These are phyloP conservation scores for Pythium aristosporum DNA, from an alignment of 352 stramenopile species.

Conservation along the genomic window DNA sequence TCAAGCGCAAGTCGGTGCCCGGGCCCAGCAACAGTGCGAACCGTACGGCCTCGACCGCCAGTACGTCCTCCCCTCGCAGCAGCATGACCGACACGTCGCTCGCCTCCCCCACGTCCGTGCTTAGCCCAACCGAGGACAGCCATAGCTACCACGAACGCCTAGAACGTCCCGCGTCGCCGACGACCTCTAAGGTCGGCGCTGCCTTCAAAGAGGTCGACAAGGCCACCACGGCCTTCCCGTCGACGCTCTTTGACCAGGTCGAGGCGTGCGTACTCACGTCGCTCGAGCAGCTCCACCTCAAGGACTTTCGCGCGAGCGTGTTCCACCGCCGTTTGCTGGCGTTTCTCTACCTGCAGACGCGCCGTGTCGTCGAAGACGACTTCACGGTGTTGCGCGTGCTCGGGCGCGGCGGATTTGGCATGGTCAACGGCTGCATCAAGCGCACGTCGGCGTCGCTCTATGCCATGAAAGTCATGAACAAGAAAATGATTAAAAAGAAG, in stretches of 20 bases:
- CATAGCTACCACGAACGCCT: slow-evolving; percentile 7
- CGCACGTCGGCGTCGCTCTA: slow-evolving; percentile 83
- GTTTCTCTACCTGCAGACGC: slow-evolving; percentile 92
- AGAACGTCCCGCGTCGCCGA: not conserved
- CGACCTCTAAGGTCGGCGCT: not conserved
- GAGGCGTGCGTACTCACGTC: slow-evolving; percentile 71
- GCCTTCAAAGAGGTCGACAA: not conserved
- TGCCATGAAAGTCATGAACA: slow-evolving; percentile 89
- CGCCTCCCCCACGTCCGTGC: slow-evolving; percentile 1
- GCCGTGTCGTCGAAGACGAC: slow-evolving; percentile 91
- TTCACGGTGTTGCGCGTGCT: slow-evolving; percentile 96
- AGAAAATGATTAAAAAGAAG: slow-evolving; percentile 92
- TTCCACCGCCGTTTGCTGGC: slow-evolving; percentile 83
- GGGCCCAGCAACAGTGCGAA: not conserved
- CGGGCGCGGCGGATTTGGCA: slow-evolving; percentile 94
- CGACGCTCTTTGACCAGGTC: slow-evolving; percentile 70
- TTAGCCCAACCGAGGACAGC: slow-evolving; percentile 16
- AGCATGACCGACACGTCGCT: slow-evolving; percentile 16
- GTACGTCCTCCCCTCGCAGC: slow-evolving; percentile 26
- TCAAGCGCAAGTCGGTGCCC: slow-evolving; percentile 40
- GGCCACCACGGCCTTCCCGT: slow-evolving; percentile 16
- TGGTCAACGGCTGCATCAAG: slow-evolving; percentile 97
- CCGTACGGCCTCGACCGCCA: slow-evolving; percentile 20
- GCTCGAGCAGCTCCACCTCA: slow-evolving; percentile 61
- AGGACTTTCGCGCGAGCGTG: slow-evolving; percentile 76